Base-by-base conservation (phyloP, 805 yeast genomes). In the Pichia heedii region DNA sequence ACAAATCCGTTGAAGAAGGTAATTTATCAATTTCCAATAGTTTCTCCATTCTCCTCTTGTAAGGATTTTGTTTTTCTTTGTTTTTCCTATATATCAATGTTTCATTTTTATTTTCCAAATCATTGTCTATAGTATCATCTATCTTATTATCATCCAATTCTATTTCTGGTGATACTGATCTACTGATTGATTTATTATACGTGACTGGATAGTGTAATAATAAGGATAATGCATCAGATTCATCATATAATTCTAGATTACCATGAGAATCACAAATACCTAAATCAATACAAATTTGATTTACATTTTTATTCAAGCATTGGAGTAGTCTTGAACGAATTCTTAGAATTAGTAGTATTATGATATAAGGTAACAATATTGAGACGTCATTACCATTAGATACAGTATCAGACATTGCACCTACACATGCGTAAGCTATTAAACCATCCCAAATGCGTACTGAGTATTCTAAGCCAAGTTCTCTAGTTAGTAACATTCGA, bases 371-470 rank as follows among this genome's bases (percentile, higher is more conserved):
- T 18, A 75, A 38, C 21, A 76, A 43, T 18, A 32, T 37, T 15
- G 52, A 49, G 12, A 49, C 41, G 24, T 49, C 50, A 32, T 44
- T 38, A 21, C 47, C 47, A 18, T 33, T 40, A 1, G 20, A 15
- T 3, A 38, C 44, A 2, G 44, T 34, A 22, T 34, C 45, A 7
- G 42, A 34, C 37, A 39, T 41, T 9, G 44, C 39, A 3, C 42
- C 43, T 20, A 44, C 39, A 15, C 50, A 43, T 10, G 45, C 46
- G 37, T 39, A 49, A 4, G 59, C 48, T 13, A 72, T 65, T 20
- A 76, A 50, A 44, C 70, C 70, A 53, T 76, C 80, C 80, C 80
- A 76, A 19, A 72, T 52, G 22, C 59, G 51, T 20, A 68, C 57
- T 0, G 69, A 56, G 18, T 57, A 52, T 3, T 43, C 44, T 9